Percentiles rank a stretch among this genome's conserved stretches.
Conservation (phyloP, 2,329 filamentous ascomycete genomes). For the Mycosphaerella sp. region DNA sequence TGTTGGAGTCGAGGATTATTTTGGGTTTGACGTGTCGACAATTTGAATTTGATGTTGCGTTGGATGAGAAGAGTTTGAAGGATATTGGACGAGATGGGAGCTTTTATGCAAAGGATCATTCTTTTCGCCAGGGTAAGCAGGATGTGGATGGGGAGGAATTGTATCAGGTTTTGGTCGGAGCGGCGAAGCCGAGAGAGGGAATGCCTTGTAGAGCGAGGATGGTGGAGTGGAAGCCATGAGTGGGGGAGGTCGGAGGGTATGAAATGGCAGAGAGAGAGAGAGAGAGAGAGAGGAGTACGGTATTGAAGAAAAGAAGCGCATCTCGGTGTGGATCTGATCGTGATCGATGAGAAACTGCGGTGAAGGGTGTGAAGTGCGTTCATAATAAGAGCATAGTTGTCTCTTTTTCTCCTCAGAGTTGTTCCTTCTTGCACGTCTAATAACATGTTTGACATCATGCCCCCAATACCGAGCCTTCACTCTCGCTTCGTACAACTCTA, state of each 20-base stretch:
- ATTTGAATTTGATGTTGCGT: slow-evolving; percentile 43
- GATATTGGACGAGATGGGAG: slow-evolving; percentile 31
- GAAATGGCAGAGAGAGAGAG: no score
- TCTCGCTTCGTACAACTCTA: not conserved
- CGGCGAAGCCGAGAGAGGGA: slow-evolving; percentile 29
- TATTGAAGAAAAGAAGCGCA: not conserved
- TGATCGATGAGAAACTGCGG: not conserved
- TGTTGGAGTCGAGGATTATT: slow-evolving; percentile 46
- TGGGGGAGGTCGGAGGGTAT: not conserved
- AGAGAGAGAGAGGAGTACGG: not conserved
- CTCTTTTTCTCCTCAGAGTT: no score
- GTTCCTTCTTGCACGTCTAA: not conserved
- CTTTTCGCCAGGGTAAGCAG: slow-evolving; percentile 21
- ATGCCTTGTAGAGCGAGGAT: slow-evolving; percentile 25
- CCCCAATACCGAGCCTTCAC: not conserved
- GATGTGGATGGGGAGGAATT: slow-evolving; percentile 26
- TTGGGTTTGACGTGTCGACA: slow-evolving; percentile 44
- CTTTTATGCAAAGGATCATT: slow-evolving; percentile 24
- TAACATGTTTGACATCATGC: not conserved
- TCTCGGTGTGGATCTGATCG: not conserved
- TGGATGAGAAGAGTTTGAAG: slow-evolving; percentile 27
- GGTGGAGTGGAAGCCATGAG: slow-evolving; percentile 11
- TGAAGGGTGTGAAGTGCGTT: no score
- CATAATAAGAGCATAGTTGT: no score
- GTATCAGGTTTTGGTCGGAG: slow-evolving; percentile 28